phyloP scores from a whole-genome alignment of 495 filamentous ascomycete genomes.

The Penicillium antarcticum region DNA sequence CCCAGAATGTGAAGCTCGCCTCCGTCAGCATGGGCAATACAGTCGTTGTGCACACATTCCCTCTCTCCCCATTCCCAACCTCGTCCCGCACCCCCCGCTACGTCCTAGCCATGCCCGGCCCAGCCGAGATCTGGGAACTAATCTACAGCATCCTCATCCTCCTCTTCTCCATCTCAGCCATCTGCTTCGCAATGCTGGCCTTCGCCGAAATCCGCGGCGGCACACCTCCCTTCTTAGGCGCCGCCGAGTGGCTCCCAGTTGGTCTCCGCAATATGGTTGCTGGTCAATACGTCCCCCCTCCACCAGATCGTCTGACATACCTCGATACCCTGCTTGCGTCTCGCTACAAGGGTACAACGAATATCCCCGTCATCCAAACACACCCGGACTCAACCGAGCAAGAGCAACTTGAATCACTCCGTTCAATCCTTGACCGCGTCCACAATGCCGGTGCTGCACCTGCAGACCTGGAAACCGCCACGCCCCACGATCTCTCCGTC shows the following conservation, averaged over 20 bases:
- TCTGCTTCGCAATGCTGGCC: slow-evolving; percentile 60
- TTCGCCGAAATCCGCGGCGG: slow-evolving; percentile 65
- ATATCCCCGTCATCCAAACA: not conserved
- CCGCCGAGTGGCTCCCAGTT: slow-evolving; percentile 41
- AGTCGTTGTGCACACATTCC: slow-evolving; percentile 78
- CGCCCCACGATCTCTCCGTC: slow-evolving; percentile 17
- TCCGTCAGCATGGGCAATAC: slow-evolving; percentile 84
- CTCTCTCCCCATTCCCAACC: slow-evolving; percentile 56
- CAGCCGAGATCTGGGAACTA: slow-evolving; percentile 45
- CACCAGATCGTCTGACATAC: slow-evolving; percentile 15
- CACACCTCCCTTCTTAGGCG: slow-evolving; percentile 54
- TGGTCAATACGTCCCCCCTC: slow-evolving; percentile 11
- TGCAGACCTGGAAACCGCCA: slow-evolving; percentile 13
- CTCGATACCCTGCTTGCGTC: slow-evolving; percentile 13
- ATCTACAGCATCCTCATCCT: slow-evolving; percentile 46
- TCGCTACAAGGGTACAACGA: not conserved
- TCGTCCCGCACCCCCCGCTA: slow-evolving; percentile 58
- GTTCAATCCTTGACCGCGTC: slow-evolving; percentile 23
- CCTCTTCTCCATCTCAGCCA: slow-evolving; percentile 51
- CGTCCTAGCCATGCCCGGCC: slow-evolving; percentile 57
- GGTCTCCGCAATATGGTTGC: slow-evolving; percentile 30
- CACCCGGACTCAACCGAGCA: not conserved
- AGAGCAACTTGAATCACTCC: slow-evolving; percentile 16
- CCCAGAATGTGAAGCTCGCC: slow-evolving; percentile 73
- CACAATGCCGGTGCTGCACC: slow-evolving; percentile 24